A percentile compares a stretch with the other conserved stretches of the same genome.
Conservation (phyloP, 305 asterid species). For the Fraxinus platypoda region DNA sequence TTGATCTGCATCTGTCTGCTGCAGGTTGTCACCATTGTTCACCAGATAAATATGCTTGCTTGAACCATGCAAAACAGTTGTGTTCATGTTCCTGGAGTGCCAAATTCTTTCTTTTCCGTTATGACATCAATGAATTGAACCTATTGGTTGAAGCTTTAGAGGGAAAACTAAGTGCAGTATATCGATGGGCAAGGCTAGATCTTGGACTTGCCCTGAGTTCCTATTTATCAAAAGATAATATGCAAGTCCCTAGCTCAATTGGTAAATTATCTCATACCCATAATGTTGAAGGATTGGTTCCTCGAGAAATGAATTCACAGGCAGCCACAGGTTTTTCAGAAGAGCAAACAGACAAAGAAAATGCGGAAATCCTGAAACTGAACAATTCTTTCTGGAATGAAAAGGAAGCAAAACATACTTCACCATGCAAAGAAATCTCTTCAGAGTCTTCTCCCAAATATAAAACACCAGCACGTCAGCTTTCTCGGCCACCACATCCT, state of each 20-base stretch:
- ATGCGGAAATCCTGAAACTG: not conserved
- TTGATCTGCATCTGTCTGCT: constrained; percentile 84
- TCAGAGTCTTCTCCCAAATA: constrained; percentile 25
- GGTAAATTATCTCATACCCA: constrained; percentile 29
- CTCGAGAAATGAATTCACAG: constrained; percentile 29
- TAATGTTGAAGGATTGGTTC: constrained; percentile 36
- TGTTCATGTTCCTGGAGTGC: constrained; percentile 80
- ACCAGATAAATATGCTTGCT: constrained; percentile 80
- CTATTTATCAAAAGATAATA: constrained; percentile 55
- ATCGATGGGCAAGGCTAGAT: constrained; percentile 87
- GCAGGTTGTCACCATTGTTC: constrained; percentile 89
- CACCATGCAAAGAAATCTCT: constrained; percentile 32
- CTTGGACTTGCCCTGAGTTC: constrained; percentile 79
- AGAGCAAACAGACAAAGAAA: not conserved
- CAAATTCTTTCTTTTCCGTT: constrained; percentile 77
- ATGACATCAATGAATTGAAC: constrained; percentile 59
- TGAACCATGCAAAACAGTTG: constrained; percentile 74
- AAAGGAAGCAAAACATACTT: constrained; percentile 29
- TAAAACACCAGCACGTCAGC: constrained; percentile 23
- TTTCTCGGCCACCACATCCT: constrained; percentile 25
- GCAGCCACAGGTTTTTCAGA: not conserved
- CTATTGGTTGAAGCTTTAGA: constrained; percentile 80
- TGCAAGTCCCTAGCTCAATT: constrained; percentile 35
- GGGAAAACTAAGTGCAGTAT: constrained; percentile 81
- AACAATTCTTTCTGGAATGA: constrained; percentile 28